Conservation (phyloP, 306 rosid species). For the Cucurbita moschata region DNA sequence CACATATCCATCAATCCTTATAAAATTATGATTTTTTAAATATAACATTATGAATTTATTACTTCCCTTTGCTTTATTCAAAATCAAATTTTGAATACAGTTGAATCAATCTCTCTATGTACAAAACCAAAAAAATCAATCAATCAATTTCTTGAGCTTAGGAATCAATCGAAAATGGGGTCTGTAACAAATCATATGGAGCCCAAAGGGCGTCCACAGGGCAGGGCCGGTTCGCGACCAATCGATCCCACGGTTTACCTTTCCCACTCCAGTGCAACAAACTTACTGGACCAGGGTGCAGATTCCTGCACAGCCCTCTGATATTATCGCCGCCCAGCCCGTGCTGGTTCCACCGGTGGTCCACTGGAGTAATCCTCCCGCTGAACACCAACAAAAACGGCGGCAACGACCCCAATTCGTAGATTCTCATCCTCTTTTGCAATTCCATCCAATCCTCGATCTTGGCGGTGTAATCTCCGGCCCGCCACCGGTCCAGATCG, state of each 20-base stretch:
- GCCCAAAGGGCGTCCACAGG: slow-evolving; percentile 93
- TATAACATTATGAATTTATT: no score
- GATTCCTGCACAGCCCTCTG: slow-evolving; percentile 61
- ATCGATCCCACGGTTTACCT: slow-evolving; percentile 83
- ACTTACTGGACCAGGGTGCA: slow-evolving; percentile 82
- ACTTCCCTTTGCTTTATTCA: no score
- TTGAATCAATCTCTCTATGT: no score
- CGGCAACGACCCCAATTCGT: slow-evolving; percentile 64
- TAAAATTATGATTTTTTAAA: no score
- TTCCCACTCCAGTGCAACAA: slow-evolving; percentile 92
- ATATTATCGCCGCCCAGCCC: slow-evolving; percentile 78
- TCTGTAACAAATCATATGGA: slow-evolving; percentile 63
- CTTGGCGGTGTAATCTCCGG: slow-evolving; percentile 41
- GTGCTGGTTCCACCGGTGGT: slow-evolving; percentile 85
- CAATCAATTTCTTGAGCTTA: neutral
- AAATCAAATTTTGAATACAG: no score
- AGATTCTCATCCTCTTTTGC: slow-evolving; percentile 66
- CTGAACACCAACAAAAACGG: slow-evolving; percentile 73
- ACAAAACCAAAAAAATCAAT: neutral
- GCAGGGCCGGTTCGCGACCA: slow-evolving; percentile 73
- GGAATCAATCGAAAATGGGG: slow-evolving; percentile 63
- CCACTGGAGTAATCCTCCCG: slow-evolving; percentile 48
- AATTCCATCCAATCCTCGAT: slow-evolving; percentile 91
- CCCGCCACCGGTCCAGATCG: slow-evolving; percentile 65
- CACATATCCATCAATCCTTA: no score